Evolutionary conservation across 139 green algal genomes (phyloP), one percentile per base, ranked within the genome.

Genomic region (Volvox reticuliferus): DNA sequence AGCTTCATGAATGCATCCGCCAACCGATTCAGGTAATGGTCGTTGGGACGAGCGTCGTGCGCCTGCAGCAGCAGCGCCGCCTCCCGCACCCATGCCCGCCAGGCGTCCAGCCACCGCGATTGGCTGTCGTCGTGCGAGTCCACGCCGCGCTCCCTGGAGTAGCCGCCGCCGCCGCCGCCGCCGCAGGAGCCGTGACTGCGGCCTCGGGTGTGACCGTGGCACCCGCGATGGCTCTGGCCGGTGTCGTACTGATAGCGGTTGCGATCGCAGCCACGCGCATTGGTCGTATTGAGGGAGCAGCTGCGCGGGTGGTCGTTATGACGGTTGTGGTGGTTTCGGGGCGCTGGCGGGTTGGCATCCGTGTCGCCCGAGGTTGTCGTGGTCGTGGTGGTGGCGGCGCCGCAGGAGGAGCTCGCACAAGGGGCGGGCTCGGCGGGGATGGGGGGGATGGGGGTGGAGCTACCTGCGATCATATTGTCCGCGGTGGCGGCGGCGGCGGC

Each of bases 11-110:
- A 79, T 16, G 83, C 83, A 26, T 89, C 67, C 24, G 80, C 83
- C 32, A 89, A 16, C 24, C 83, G 83, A 26, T 37, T 37, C 26
- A 69, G 30, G 68, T 89, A 89, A 0, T 65, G 24, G 5, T 80
- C 67, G 69, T 73, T 82, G 28, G 85, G 85, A 6, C 85, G 69
- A 26, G 85, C 85, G 28, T 89, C 85, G 69, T 89, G 14, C 13
- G 85, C 69, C 16, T 82, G 28, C n/a, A 89, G 37, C n/a, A 82
- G 37, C 37, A 89, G 85, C 69, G 85, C 85, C 37, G 85, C 85
- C 6, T 89, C 85, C 17, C 85, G 85, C 37, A 89, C 44, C 85
- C 85, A 89, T 0, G 19, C 16, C 28, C 55, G 69, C 67, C 67
- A 89, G 1, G 67, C 68, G 2, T 80, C 35, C 67, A 81, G 24